Percentiles rank a stretch among this genome's conserved stretches.
These are phyloP conservation scores for Neonectria ditissima DNA, from an alignment of 2,329 filamentous ascomycete species.

Conservation along the genomic window DNA sequence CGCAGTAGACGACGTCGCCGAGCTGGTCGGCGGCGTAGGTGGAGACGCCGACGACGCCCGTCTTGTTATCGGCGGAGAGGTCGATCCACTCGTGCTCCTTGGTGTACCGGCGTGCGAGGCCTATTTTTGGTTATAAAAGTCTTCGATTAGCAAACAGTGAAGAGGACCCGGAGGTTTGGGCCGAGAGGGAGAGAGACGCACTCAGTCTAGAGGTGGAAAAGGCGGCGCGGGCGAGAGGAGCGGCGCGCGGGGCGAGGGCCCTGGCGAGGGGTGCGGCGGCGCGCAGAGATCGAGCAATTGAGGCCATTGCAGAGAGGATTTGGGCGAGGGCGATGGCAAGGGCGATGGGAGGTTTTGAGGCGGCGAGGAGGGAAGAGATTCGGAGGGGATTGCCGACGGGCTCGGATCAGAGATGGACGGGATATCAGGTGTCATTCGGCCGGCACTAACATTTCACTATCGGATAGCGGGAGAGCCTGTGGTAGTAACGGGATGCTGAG, in stretches of 20 bases:
- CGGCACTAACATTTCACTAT: constrained; percentile 26
- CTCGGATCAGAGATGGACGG: constrained; percentile 17
- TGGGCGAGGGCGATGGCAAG: neutral
- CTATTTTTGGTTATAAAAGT: constrained; percentile 49
- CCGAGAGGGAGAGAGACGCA: constrained; percentile 40
- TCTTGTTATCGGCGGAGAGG: constrained; percentile 83
- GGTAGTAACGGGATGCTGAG: constrained; percentile 22
- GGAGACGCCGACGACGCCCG: constrained; percentile 86
- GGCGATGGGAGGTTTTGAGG: neutral
- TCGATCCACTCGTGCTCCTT: constrained; percentile 99
- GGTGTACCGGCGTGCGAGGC: constrained; percentile 84
- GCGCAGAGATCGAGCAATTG: constrained; percentile 69
- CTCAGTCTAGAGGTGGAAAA: constrained; percentile 56
- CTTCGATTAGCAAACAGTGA: constrained; percentile 2
- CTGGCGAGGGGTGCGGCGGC: constrained; percentile 61
- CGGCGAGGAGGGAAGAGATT: constrained; percentile 18
- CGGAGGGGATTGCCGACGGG: constrained; percentile 25
- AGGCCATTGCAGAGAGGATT: constrained; percentile 63
- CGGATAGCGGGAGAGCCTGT: constrained; percentile 10
- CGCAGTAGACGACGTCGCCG: constrained; percentile 96
- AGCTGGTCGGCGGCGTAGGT: constrained; percentile 91
- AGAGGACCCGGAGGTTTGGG: neutral
- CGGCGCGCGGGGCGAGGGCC: constrained; percentile 53
- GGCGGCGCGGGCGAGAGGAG: constrained; percentile 57
- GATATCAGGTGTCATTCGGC: constrained; percentile 27